Conservation (phyloP, 495 filamentous ascomycete genomes). For the Pyronema domesticum region DNA sequence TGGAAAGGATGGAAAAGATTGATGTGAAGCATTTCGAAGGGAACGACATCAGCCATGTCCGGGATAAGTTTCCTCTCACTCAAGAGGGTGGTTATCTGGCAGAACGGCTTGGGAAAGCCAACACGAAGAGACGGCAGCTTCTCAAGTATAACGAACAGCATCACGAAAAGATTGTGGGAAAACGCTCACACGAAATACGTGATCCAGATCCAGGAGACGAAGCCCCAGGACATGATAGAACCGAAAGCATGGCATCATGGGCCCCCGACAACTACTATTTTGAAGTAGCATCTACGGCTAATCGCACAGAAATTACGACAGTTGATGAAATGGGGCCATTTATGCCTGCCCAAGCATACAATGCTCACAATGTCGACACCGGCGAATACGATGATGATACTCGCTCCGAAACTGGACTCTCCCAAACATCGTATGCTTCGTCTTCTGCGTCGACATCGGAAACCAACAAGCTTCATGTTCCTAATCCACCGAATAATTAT, state of each 20-base stretch:
- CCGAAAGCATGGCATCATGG: not conserved
- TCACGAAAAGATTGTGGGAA: constrained; percentile 9
- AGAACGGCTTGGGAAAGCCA: constrained; percentile 26
- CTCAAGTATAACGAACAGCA: constrained; percentile 14
- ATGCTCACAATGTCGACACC: not conserved
- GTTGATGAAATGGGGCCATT: too few relatives aligned
- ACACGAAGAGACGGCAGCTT: constrained; percentile 22
- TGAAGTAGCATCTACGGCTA: not conserved
- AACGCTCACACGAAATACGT: not conserved
- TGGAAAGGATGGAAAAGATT: constrained; percentile 15
- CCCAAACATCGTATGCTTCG: not conserved
- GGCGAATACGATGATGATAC: not conserved
- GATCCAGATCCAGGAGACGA: not conserved
- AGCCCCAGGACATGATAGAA: not conserved
- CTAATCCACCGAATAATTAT: not conserved
- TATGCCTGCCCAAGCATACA: too few relatives aligned
- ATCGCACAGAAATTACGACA: too few relatives aligned
- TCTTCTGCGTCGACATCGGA: not conserved
- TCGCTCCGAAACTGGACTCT: too few relatives aligned
- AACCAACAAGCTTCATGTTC: not conserved
- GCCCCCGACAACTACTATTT: not conserved
- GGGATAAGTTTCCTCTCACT: not conserved
- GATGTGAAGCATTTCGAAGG: constrained; percentile 25
- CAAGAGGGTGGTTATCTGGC: constrained; percentile 10
- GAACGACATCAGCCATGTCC: constrained; percentile 23